Evolutionary conservation across 768 basidiomycete genomes (phyloP), one percentile per base, ranked within the genome.

Genomic region (Galerina marginata): DNA sequence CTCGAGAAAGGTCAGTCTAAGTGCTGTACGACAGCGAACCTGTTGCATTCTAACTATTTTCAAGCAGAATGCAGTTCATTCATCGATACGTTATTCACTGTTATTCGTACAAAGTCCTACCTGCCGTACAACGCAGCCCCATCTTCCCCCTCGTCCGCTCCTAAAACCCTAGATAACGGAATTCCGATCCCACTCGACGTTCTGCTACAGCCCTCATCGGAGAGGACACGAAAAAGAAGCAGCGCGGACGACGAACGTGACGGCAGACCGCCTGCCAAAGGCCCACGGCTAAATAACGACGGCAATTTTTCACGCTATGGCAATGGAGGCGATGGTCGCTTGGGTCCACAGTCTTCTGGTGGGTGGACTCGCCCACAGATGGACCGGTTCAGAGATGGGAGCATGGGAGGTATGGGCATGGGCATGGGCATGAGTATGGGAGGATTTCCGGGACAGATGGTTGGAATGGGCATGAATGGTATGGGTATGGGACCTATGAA

Each of bases 101-200:
- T 91, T 40, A 85, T 97, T 46, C 83, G 92, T 67, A 89, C 91
- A 56, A 92, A 92, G 77, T 92, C 93, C 3, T 95, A 92, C 73
- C 77, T 95, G 50, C 92, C 92, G 3, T 92, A 94, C 68, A 76
- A 80, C 49, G 70, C 78, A 11, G 67, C 71, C 33, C 67, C 79
- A 0, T 76, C 82, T 43, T 76, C 82, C 20, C 72, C 84, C 12
- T 74, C 74, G 72, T 55, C 74, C 73, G 10, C 74, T 73, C 12
- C 80, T 26, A 80, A 79, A 68, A 67, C 77, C 20, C 60, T 77
- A 14, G 89, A 90, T 71, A 79, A 76, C 33, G 92, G 93, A 65
- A 93, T 93, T 56, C 91, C 91, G 46, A 93, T 92, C 64, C 92
- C 91, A 53, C 74, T 93, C 61, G 91, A 93, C 69, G 81, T 77